These are phyloP conservation scores for Cutaneotrichosporon cutaneum DNA, from an alignment of 1,284 basidiomycete genomes.

Conservation along the genomic window DNA sequence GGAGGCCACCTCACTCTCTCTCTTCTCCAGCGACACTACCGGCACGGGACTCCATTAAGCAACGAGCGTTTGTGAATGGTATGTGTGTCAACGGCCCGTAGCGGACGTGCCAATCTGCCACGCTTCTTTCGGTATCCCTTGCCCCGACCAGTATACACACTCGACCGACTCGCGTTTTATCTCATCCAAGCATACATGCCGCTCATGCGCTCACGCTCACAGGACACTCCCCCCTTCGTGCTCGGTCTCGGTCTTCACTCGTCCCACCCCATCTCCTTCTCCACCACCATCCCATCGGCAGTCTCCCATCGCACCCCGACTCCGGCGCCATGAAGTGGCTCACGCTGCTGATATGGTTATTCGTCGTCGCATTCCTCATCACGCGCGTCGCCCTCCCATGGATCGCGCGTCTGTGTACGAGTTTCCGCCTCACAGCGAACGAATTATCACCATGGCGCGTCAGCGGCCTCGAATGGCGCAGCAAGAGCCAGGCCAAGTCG, in stretches of 20 bases:
- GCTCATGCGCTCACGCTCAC: background rate
- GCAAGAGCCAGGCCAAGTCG: constrained; percentile 15
- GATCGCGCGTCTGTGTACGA: constrained; percentile 21
- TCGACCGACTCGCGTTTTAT: background rate
- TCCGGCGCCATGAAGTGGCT: constrained; percentile 16
- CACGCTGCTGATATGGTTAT: constrained; percentile 13
- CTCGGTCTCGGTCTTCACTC: background rate
- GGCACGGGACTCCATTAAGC: background rate
- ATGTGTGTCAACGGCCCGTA: background rate
- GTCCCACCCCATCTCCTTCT: background rate
- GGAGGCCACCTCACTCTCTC: background rate
- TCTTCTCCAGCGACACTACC: background rate
- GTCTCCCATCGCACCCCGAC: background rate
- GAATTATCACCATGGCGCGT: constrained; percentile 28
- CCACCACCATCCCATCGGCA: background rate
- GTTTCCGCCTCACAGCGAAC: constrained; percentile 27
- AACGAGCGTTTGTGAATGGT: background rate
- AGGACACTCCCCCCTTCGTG: background rate
- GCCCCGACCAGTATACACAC: background rate
- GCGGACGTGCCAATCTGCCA: too few relatives aligned
- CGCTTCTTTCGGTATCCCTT: background rate
- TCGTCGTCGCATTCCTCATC: constrained; percentile 18
- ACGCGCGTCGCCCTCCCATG: constrained; percentile 27
- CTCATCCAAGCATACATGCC: background rate
- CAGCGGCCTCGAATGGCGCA: constrained; percentile 45